Base-by-base conservation (phyloP, 1,139 yeast genomes). In the Saccharomyces uvarum region DNA sequence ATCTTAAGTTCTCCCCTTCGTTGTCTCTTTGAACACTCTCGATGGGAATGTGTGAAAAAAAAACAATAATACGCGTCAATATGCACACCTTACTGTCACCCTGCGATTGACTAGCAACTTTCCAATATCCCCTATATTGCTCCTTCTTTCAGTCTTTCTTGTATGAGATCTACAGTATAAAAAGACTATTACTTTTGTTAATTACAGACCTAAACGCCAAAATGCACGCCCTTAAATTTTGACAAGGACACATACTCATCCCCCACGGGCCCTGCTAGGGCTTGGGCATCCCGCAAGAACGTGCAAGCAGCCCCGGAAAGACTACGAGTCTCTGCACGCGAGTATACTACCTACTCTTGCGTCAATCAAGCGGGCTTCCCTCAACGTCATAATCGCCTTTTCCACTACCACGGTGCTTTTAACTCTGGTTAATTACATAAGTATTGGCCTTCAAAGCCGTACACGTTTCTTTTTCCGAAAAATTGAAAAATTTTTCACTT, bases 1-100 rank as follows among this genome's bases (percentile, higher is more conserved):
- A 64, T 64, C 11, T 5, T 27, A 26, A 32, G 19, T 31, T 44
- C 46, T 32, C 24, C 16, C 31, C 26, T 13, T 49, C 21, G 29
- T 49, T 46, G 6, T n/a, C 21, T 26, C 27, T 14, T 21, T n/a
- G 42, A n/a, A 16, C 44, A 29, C 32, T 29, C 32, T 29, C 32
- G 32, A 29, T 29, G 32, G 32, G 32, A 29, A 29, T 29, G 32
- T 29, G 4, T 29, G 4, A 29, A 2, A 29, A 29, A 29, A 1
- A 33, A 16, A 38, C 9, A 38, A 7, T 16, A 38, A 38, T 3
- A 16, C 3, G 11, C 13, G 3, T 11, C 6, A 29, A 11, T 29
- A 29, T 29, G 2, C 32, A 29, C 32, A 29, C 32, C 32, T 29
- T 29, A 29, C 32, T 29, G 11, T 29, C 32, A 29, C 32, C 32